Evolutionary conservation across 2,329 filamentous ascomycete species (phyloP), one percentile per base, ranked within the genome.

Genomic region (Pestalotiopsis sp.): DNA sequence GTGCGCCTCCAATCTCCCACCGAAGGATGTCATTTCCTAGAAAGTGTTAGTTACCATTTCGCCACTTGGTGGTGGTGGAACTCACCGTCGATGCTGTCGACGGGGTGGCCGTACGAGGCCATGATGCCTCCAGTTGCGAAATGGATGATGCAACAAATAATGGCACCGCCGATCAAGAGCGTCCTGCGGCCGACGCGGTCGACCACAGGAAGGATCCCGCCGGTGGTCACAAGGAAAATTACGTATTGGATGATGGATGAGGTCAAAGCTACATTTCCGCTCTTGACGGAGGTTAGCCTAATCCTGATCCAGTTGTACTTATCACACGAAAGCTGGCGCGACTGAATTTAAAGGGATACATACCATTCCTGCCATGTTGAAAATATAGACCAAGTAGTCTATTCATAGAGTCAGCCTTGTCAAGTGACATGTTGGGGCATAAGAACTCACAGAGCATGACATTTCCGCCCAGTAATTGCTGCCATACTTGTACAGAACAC

Each of bases 341-440:
- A n/a, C 45, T 52, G 7, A 20, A 7, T n/a, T 23, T 23, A 23
- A 6, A 11, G 45, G 11, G 57, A 25, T 12, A 64, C 61, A 12
- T 38, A 66, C 56, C 75, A 89, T 84, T 57, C 84, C 83, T 9
- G 88, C 88, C 88, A 90, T 90, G 60, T 85, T 80, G 73, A 90
- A 90, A 70, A 90, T 85, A 70, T 90, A 90, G 0, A 90, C 84
- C 69, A 91, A 85, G 70, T 91, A 90, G 74, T 90, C 88, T 41
- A 12, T 13, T 12, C 12, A 6, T 1, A 63, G 4, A 63, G 38
- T 41, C 12, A 63, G 36, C 5, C 20, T 25, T 3, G 27, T 23
- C 27, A 31, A 12, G 9, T 59, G 14, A 59, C 6, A 23, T 17
- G 3, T 27, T 1, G 57, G 2, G 5, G 17, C 23, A 6, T 0